Conservation (phyloP, 2,329 filamentous ascomycete genomes). For the Chaetomium strumarium region DNA sequence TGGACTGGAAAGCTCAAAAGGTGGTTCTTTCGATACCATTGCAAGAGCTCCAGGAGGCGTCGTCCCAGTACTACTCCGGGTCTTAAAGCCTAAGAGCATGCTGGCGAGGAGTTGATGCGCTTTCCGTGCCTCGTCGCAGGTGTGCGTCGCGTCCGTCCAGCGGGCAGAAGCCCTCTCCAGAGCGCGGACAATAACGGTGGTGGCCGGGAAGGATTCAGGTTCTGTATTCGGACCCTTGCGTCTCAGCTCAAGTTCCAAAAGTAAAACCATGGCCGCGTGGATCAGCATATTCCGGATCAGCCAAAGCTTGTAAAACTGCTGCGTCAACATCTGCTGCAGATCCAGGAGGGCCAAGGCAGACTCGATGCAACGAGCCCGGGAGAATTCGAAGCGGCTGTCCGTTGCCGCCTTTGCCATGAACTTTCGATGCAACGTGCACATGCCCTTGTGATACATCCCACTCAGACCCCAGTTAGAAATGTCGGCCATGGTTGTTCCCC, state of each 20-base stretch:
- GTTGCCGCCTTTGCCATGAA: slow-evolving; percentile 33
- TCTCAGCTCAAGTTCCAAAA: slow-evolving; percentile 21
- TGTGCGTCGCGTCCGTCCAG: neutral
- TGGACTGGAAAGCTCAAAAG: neutral
- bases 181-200: neutral
- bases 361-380: slow-evolving; percentile 24
- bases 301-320: slow-evolving; percentile 22
- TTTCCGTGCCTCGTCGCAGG: neutral
- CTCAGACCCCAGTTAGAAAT: slow-evolving; percentile 40
- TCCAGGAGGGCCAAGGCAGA: slow-evolving; percentile 24
- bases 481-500: slow-evolving; percentile 27
- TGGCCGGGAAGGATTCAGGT: neutral
- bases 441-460: slow-evolving; percentile 45
- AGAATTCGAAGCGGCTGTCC: slow-evolving; percentile 17
- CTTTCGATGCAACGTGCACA: slow-evolving; percentile 44
- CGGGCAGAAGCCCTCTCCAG: neutral
- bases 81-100: neutral
- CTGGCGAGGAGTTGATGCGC: neutral
- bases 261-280: slow-evolving; percentile 24
- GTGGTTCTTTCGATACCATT: neutral
- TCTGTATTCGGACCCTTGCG: neutral
- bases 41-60: neutral
- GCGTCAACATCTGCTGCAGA: slow-evolving; percentile 4
- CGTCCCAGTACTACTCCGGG: neutral
- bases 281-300: slow-evolving; percentile 26